These are phyloP conservation scores for Salvia hispanica DNA, from an alignment of 257 asterid genomes.

Conservation along the genomic window DNA sequence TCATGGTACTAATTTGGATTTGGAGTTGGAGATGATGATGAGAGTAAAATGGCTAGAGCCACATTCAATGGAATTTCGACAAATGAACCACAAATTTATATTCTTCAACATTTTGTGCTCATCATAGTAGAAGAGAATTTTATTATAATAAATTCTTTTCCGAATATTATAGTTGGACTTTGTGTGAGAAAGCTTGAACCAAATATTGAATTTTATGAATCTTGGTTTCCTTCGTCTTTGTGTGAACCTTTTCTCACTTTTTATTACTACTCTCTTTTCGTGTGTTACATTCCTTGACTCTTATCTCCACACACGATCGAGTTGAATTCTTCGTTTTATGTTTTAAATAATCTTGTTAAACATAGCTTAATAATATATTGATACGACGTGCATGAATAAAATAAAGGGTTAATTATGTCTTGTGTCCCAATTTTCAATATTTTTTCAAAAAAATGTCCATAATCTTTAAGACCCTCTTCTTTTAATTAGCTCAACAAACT, in stretches of 20 bases:
- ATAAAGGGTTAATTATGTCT: too few relatives aligned
- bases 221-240: conserved; percentile 67
- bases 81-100: conserved; percentile 46
- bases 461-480: too few relatives aligned
- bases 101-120: conserved; percentile 44
- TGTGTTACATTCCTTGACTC: conserved; percentile 24
- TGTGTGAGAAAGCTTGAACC: conserved; percentile 61
- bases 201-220: conserved; percentile 48
- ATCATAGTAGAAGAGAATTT: conserved; percentile 33
- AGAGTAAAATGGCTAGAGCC: conserved; percentile 58
- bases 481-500: too few relatives aligned
- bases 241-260: conserved; percentile 38
- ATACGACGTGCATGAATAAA: too few relatives aligned
- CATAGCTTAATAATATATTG: too few relatives aligned
- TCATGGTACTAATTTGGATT: conserved; percentile 32
- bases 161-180: conserved; percentile 49
- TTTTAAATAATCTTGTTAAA: not conserved
- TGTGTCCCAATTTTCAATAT: too few relatives aligned
- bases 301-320: not conserved
- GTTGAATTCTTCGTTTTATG: not conserved
- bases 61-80: conserved; percentile 63
- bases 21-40: conserved; percentile 20
- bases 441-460: too few relatives aligned
- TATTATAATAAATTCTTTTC: not conserved
- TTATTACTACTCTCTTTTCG: conserved; percentile 20